Conservation (phyloP, 2,329 filamentous ascomycete species). For the Pseudocercospora macadamiae region DNA sequence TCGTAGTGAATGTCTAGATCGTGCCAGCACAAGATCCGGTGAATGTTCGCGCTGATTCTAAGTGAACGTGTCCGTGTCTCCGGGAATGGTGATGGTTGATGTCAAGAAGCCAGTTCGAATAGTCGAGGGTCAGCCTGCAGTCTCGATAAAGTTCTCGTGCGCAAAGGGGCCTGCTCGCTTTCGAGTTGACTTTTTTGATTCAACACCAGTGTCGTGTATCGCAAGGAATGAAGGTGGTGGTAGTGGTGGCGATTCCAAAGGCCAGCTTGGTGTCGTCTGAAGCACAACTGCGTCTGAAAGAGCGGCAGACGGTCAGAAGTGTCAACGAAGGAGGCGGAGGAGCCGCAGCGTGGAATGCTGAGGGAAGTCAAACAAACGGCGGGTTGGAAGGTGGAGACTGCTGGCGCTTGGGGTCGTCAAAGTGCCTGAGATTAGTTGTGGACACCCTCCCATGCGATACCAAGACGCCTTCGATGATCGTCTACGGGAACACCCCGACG, state of each 20-base stretch:
- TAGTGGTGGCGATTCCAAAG: neutral
- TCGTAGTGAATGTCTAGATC: constrained; percentile 15
- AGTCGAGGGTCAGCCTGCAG: neutral
- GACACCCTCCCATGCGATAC: neutral
- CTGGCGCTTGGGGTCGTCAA: neutral
- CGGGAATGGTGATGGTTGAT: neutral
- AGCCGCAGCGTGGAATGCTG: neutral
- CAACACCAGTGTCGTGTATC: constrained; percentile 11
- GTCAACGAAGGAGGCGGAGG: neutral
- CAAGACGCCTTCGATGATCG: neutral
- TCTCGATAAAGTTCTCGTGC: neutral
- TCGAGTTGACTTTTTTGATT: neutral
- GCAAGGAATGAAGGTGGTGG: neutral
- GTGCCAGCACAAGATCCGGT: constrained; percentile 17
- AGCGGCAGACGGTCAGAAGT: constrained; percentile 6
- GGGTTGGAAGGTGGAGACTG: neutral
- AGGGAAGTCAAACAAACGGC: neutral
- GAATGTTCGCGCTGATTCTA: neutral
- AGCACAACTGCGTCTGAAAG: constrained; percentile 13
- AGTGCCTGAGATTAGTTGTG: neutral
- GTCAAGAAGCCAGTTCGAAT: neutral
- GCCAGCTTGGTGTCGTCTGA: constrained; percentile 1
- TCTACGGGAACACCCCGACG: neutral
- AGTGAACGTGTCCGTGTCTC: neutral
- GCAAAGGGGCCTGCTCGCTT: neutral